Conservation (phyloP, 768 basidiomycete species). For the Auricularia cornea region DNA sequence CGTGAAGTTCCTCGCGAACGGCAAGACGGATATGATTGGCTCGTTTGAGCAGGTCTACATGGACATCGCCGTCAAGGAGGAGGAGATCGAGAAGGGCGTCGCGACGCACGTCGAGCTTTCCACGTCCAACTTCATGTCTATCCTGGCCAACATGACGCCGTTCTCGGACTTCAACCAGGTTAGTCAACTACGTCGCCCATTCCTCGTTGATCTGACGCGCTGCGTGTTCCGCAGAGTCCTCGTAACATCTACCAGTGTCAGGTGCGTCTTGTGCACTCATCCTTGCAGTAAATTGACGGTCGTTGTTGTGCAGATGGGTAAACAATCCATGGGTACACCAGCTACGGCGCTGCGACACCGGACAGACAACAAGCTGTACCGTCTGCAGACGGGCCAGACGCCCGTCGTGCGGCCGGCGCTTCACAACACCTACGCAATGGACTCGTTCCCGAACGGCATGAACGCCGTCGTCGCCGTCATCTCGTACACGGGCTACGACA, state of each 20-base stretch:
- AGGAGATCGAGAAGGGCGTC: slow-evolving; percentile 68
- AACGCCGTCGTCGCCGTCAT: slow-evolving; percentile 99
- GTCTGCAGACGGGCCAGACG: slow-evolving; percentile 89
- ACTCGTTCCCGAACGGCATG: slow-evolving; percentile 95
- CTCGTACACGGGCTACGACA: slow-evolving; percentile 99
- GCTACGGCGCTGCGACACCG: slow-evolving; percentile 84
- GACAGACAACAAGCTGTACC: slow-evolving; percentile 97
- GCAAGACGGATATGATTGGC: slow-evolving; percentile 81
- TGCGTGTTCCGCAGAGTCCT: slow-evolving; percentile 48
- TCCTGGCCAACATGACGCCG: slow-evolving; percentile 94
- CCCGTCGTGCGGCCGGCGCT: slow-evolving; percentile 88
- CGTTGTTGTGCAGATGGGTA: slow-evolving; percentile 87
- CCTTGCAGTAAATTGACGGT: background rate
- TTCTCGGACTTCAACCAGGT: slow-evolving; percentile 99
- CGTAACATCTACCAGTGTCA: slow-evolving; percentile 93
- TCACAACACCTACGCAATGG: slow-evolving; percentile 95
- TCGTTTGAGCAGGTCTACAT: slow-evolving; percentile 99
- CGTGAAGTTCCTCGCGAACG: slow-evolving; percentile 84
- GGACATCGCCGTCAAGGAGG: slow-evolving; percentile 89
- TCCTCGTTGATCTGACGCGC: background rate
- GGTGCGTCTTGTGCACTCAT: slow-evolving; percentile 29
- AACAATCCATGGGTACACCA: slow-evolving; percentile 99
- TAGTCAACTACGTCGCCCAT: slow-evolving; percentile 17
- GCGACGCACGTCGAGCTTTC: slow-evolving; percentile 91
- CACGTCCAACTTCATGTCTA: slow-evolving; percentile 92